A percentile compares a stretch with the other conserved stretches of the same genome.
Evolutionary conservation across 1,284 basidiomycete genomes (phyloP).

Genomic region (Apiotrichum sp.): DNA sequence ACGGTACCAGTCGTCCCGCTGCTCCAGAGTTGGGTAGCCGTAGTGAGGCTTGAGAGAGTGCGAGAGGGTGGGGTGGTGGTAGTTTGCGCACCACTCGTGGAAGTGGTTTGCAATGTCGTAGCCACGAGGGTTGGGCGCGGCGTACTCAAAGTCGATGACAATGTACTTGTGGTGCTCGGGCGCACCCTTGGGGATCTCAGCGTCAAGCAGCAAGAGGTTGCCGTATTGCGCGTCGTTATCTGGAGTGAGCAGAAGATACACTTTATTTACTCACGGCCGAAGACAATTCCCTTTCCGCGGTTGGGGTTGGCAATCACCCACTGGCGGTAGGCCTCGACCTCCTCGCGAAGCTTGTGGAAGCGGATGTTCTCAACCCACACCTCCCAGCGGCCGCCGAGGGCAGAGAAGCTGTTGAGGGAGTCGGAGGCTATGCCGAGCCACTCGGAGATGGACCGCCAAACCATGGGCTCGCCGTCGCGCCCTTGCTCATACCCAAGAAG

Average conservation of each 20-base stretch:
- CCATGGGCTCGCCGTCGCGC: conserved; percentile 52
- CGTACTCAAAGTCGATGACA: conserved; percentile 94
- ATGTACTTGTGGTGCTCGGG: conserved; percentile 63
- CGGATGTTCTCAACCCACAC: conserved; percentile 40
- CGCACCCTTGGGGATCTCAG: conserved; percentile 49
- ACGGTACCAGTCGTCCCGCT: conserved; percentile 74
- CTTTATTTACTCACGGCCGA: conserved; percentile 39
- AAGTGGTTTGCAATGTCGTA: conserved; percentile 96
- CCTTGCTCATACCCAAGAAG: conserved; percentile 55
- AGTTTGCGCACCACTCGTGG: conserved; percentile 89
- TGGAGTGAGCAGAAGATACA: conserved; percentile 42
- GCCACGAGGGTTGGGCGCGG: conserved; percentile 76
- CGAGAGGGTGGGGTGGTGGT: conserved; percentile 59
- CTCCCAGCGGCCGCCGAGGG: conserved; percentile 34
- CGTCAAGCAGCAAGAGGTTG: conserved; percentile 71
- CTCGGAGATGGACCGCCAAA: conserved; percentile 59
- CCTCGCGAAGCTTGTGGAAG: conserved; percentile 34
- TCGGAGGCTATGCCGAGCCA: conserved; percentile 50
- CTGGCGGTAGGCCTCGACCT: conserved; percentile 39
- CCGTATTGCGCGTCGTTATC: conserved; percentile 95
- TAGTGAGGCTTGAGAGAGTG: conserved; percentile 66
- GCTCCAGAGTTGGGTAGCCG: conserved; percentile 64
- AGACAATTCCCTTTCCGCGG: conserved; percentile 41
- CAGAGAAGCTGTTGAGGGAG: conserved; percentile 24
- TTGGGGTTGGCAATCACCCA: conserved; percentile 35